These are phyloP conservation scores for Mycena crocata DNA, from an alignment of 768 basidiomycete species.

Conservation along the genomic window DNA sequence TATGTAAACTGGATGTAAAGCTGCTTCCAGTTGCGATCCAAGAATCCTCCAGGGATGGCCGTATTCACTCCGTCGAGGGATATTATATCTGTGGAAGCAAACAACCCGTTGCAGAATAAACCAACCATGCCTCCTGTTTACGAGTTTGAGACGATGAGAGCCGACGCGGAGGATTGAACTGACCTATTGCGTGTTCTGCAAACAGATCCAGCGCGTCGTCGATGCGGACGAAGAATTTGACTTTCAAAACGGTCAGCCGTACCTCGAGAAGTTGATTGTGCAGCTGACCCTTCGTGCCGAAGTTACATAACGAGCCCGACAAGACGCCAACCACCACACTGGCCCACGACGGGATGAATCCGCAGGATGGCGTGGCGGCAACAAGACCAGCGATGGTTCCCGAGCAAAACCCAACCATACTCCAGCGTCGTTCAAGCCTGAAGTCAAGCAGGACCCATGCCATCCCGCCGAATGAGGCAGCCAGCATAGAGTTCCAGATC, in stretches of 20 bases:
- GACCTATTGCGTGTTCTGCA: slow-evolving; percentile 83
- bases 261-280: background rate
- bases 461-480: slow-evolving; percentile 85
- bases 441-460: slow-evolving; percentile 88
- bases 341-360: slow-evolving; percentile 83
- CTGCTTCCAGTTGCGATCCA: slow-evolving; percentile 83
- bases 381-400: slow-evolving; percentile 92
- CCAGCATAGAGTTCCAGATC: slow-evolving; percentile 90
- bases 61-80: slow-evolving; percentile 75
- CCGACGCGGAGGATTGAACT: background rate
- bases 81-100: slow-evolving; percentile 74
- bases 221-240: slow-evolving; percentile 75
- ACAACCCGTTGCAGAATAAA: slow-evolving; percentile 77
- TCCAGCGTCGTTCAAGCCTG: slow-evolving; percentile 83
- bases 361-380: slow-evolving; percentile 89
- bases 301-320: slow-evolving; percentile 80
- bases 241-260: slow-evolving; percentile 49
- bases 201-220: slow-evolving; percentile 95
- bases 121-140: no score
- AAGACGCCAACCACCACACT: slow-evolving; percentile 82
- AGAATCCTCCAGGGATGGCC: slow-evolving; percentile 70
- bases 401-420: slow-evolving; percentile 91
- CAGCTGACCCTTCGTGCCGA: slow-evolving; percentile 80
- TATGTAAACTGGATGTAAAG: slow-evolving; percentile 83
- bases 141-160: background rate